Percentiles rank a stretch among this genome's conserved stretches.
phyloP scores from a whole-genome alignment of 305 asterid genomes.

The Withania somnifera region DNA sequence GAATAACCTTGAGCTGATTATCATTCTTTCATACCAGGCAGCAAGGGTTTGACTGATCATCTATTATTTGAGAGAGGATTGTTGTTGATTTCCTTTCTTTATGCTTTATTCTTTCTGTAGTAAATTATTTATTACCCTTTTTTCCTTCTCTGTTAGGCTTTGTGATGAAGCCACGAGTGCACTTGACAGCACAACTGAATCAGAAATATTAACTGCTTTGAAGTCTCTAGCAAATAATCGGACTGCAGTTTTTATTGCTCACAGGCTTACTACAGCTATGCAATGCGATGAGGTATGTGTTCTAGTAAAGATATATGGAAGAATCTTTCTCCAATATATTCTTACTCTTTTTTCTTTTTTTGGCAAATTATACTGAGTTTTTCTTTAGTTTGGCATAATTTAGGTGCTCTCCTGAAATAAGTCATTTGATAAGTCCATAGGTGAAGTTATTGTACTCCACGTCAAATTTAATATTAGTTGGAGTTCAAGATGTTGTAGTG shows the following conservation, averaged over 20 bases:
- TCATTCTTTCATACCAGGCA: neutral
- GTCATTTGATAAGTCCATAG: neutral
- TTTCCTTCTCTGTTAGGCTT: conserved; percentile 40
- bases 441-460: neutral
- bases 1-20: neutral
- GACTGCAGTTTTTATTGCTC: conserved; percentile 86
- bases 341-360: neutral
- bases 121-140: neutral
- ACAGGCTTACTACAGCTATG: conserved; percentile 97
- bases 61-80: neutral
- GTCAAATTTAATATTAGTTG: neutral
- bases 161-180: conserved; percentile 99
- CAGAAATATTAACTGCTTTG: conserved; percentile 78
- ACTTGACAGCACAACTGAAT: conserved; percentile 95
- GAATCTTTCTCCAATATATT: neutral
- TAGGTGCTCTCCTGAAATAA: neutral
- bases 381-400: neutral
- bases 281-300: conserved; percentile 87
- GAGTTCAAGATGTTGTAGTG: neutral
- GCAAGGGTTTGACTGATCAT: neutral
- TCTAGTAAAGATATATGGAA: neutral
- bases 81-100: neutral
- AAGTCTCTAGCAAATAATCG: conserved; percentile 65
- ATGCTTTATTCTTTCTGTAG: neutral
- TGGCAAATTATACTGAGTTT: neutral